Percentiles rank a stretch among this genome's conserved stretches.
phyloP scores from a whole-genome alignment of 352 stramenopile genomes.

The Pythium brachiatum region DNA sequence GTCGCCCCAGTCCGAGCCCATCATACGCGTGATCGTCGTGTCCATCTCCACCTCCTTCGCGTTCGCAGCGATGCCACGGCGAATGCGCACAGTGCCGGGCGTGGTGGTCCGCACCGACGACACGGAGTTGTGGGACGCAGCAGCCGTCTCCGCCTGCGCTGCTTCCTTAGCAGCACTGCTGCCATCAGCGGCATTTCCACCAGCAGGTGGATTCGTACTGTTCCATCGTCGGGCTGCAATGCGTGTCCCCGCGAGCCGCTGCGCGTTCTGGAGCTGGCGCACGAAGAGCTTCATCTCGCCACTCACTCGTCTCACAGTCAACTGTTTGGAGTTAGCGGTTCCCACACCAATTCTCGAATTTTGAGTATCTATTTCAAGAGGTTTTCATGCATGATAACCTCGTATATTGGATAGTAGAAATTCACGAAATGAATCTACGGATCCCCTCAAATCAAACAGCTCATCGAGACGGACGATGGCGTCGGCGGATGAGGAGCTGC shows the following conservation, averaged over 20 bases:
- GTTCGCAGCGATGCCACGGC: slow-evolving; percentile 17
- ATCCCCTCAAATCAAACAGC: too few relatives aligned
- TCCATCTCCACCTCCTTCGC: slow-evolving; percentile 30
- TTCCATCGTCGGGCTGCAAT: slow-evolving; percentile 1
- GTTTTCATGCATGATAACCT: not conserved
- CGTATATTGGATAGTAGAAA: not conserved
- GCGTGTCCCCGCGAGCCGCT: not conserved
- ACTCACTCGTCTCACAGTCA: not conserved
- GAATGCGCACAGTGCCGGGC: slow-evolving; percentile 23
- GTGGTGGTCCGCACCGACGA: slow-evolving; percentile 10
- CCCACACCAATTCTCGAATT: not conserved
- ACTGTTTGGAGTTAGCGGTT: not conserved
- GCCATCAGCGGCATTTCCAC: not conserved
- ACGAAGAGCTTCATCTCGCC: slow-evolving; percentile 19
- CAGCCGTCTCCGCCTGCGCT: not conserved
- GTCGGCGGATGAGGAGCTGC: slow-evolving; percentile 14
- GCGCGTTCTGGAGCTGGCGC: slow-evolving; percentile 2
- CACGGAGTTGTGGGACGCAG: slow-evolving; percentile 2
- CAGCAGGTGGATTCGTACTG: not conserved
- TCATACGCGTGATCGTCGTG: slow-evolving; percentile 28
- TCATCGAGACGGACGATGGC: not conserved
- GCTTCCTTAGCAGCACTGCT: not conserved
- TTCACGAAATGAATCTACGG: too few relatives aligned
- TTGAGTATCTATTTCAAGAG: not conserved
- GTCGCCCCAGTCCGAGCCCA: slow-evolving; percentile 43